Evolutionary conservation across 139 green algal genomes (phyloP).

Genomic region (Coccomyxa sp.): DNA sequence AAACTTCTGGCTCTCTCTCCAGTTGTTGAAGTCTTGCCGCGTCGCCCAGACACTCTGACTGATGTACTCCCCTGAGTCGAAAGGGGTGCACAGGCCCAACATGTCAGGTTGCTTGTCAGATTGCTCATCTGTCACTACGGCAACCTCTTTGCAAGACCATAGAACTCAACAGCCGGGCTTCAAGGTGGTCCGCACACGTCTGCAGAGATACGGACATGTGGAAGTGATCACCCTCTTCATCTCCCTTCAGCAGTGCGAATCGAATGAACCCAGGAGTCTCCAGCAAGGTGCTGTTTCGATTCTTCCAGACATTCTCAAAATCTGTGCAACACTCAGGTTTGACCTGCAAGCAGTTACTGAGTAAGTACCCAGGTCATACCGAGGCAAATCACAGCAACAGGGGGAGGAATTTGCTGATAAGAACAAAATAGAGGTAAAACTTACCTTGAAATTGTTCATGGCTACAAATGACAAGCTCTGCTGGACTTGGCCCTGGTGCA

Average conservation of each 20-base stretch:
- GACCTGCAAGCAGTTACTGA: neutral
- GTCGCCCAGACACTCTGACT: neutral
- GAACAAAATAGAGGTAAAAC: neutral
- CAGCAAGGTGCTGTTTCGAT: neutral
- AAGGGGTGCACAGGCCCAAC: neutral
- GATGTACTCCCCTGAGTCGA: neutral
- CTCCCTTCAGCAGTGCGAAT: conserved; percentile 3
- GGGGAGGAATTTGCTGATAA: neutral
- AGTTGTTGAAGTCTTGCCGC: neutral
- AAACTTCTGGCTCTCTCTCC: neutral
- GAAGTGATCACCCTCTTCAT: neutral
- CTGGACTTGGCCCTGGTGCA: no score
- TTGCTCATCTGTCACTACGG: neutral
- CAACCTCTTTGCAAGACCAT: neutral
- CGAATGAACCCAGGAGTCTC: conserved; percentile 1
- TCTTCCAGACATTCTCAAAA: conserved; percentile 1
- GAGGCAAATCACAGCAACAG: neutral
- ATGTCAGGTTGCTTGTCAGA: neutral
- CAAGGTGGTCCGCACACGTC: neutral
- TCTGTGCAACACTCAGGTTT: neutral
- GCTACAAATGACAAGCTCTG: conserved; percentile 1
- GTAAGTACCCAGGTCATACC: neutral
- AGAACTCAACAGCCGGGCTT: neutral
- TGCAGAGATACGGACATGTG: neutral
- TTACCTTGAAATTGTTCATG: conserved; percentile 8